Percentiles rank a stretch among this genome's conserved stretches.
Conservation (phyloP, 164 flowering plant species). For the Hamamelis virginiana region DNA sequence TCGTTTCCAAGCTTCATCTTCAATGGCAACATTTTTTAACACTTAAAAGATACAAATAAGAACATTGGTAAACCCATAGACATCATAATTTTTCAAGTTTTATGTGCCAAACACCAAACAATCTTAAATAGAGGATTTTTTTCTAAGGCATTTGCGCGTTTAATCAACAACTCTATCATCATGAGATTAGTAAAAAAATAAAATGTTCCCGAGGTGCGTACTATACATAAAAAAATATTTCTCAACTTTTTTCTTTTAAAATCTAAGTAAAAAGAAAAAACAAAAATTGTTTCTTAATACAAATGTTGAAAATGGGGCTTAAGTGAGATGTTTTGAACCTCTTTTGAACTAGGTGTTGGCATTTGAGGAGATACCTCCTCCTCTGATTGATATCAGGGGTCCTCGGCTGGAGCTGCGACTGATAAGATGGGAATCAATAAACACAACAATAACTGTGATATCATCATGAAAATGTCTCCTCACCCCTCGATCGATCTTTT, state of each 20-base stretch:
- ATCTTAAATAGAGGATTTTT: background rate
- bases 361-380: slow-evolving; percentile 32
- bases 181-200: too few species aligned
- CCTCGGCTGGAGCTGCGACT: slow-evolving; percentile 40
- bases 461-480: slow-evolving; percentile 95
- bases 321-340: slow-evolving; percentile 14
- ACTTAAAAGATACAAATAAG: too few species aligned
- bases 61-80: too few species aligned
- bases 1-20: background rate
- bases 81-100: too few species aligned
- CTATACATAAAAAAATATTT: slow-evolving; percentile 11
- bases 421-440: slow-evolving; percentile 54
- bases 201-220: background rate
- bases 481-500: slow-evolving; percentile 78
- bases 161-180: background rate
- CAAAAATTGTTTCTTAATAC: slow-evolving; percentile 10
- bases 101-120: background rate
- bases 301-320: slow-evolving; percentile 15
- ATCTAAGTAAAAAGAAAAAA: slow-evolving; percentile 5
- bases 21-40: background rate
- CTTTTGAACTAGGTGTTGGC: slow-evolving; percentile 18
- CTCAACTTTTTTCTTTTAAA: background rate
- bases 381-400: slow-evolving; percentile 54
- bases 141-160: background rate
- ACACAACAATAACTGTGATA: slow-evolving; percentile 78